Base-by-base conservation (phyloP, 2,329 filamentous ascomycete genomes). In the Mariannaea elegans region DNA sequence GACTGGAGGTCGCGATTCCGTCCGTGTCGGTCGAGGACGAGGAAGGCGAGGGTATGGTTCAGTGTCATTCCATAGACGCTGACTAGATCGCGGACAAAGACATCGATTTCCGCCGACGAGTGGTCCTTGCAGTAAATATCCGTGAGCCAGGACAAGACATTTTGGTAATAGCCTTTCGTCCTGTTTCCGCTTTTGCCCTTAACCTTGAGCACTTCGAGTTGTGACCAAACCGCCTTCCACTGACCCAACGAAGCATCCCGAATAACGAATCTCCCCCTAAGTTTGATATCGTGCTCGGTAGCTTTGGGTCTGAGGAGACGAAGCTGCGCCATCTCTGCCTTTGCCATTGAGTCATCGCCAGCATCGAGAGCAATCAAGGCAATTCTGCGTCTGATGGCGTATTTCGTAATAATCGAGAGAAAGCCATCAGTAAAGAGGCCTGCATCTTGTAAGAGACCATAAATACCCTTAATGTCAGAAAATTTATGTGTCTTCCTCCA, bases 111-210 rank as follows among this genome's bases (percentile, higher is more conserved):
- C 8, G 66, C 56, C 1, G 65, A 52, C 6, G 67, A 62, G 32
- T 74, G 68, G 2, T 36, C 39, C 45, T 72, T 65, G 13, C 65
- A 66, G 34, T 74, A 74, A 7, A 71, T 61, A 41, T 76, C 76
- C 3, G 81, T 81, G 2, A 79, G 55, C 53, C 63, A 68, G 2
- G 63, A 59, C 12, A 76, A 57, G 5, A 71, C 50, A 9, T 62
- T 62, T 51, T 73, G 73, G 31, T 73, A 73, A 13, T 69, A 65
- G 14, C 41, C 13, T 10, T 64, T 53, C 9, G 59, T 52, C 12
- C 64, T 56, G 31, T 67, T 62, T 36, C 24, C 39, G 31, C 21
- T 21, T 9, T 44, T 44, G 10, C 13, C 41, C 8, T 51, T 65
- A 7, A 53, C 13, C 16, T 56, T 61, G 14, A 76, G 68, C 9